Evolutionary conservation across 495 filamentous ascomycete species (phyloP), one percentile per base, ranked within the genome.

Genomic region (Podospora appendiculata): DNA sequence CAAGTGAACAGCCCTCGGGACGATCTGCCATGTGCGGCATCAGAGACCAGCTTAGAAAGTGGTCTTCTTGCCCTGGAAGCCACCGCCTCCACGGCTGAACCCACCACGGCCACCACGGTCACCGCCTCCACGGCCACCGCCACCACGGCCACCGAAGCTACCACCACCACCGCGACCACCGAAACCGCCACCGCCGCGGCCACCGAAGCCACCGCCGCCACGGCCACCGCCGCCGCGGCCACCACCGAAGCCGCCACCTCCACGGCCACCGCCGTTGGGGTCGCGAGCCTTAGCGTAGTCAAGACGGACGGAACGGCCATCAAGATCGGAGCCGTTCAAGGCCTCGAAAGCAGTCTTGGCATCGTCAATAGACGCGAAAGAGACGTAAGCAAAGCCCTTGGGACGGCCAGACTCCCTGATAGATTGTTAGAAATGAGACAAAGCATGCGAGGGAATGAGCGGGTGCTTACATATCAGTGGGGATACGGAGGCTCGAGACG

Each of bases 371-470:
- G 85, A 88, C 40, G 71, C 69, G 76, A 88, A 95, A 60, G 85
- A 83, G 47, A 98, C 85, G 68, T 98, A 98, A 45, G 88, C 94
- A 67, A 94, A 97, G 49, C 93, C 93, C 82, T 97, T 96, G 66
- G 81, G 86, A 50, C 84, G 82, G 45, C 92, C 93, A 54, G 83
- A 80, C 33, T 95, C 90, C 63, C 82, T 85, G 52, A 40, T 41
- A 47, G 44, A 34, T n/a, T 19, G 57, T 78, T 73, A 80, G 74
- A 45, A 32, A 12, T 41, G 8, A n/a, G n/a, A 18, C 9, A 8
- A 36, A 4, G 55, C 17, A 42, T 46, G 25, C 25, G 25, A 25
- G 25, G 25, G 25, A 25, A 25, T 25, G 25, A 25, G 25, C 19
- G 9, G 32, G 13, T 52, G 72, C 80, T 70, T 66, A 83, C 77